A percentile compares a stretch with the other conserved stretches of the same genome.
Conservation (phyloP, 2,329 filamentous ascomycete genomes). For the Achaetomium macrosporum region DNA sequence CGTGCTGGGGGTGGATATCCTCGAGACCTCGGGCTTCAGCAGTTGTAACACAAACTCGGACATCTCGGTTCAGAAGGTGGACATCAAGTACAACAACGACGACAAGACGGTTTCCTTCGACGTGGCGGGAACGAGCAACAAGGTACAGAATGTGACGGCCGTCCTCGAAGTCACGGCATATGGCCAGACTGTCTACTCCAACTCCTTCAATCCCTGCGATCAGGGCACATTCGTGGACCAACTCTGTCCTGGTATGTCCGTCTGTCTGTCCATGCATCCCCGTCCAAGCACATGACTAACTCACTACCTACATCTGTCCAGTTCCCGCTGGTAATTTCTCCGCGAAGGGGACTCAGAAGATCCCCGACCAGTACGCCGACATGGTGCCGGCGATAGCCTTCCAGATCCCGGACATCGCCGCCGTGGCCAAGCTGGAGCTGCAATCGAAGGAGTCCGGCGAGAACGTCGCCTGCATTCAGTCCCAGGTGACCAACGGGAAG, state of each 20-base stretch:
- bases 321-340: slow-evolving; percentile 70
- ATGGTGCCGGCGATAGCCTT: slow-evolving; percentile 87
- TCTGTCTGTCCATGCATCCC: not conserved
- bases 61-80: slow-evolving; percentile 66
- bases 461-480: slow-evolving; percentile 75
- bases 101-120: slow-evolving; percentile 73
- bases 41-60: slow-evolving; percentile 63
- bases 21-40: slow-evolving; percentile 75
- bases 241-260: slow-evolving; percentile 69
- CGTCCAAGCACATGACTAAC: not conserved
- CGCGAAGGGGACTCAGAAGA: slow-evolving; percentile 63
- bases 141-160: slow-evolving; percentile 74
- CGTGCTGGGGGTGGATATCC: slow-evolving; percentile 61
- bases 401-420: slow-evolving; percentile 82
- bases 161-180: slow-evolving; percentile 74
- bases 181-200: slow-evolving; percentile 71
- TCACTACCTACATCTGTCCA: slow-evolving; percentile 27
- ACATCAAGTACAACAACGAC: slow-evolving; percentile 73
- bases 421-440: slow-evolving; percentile 73
- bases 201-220: slow-evolving; percentile 78
- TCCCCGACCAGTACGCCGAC: slow-evolving; percentile 64
- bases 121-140: slow-evolving; percentile 68
- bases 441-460: slow-evolving; percentile 52
- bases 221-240: slow-evolving; percentile 58
- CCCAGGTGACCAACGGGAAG: slow-evolving; percentile 81